phyloP scores from a whole-genome alignment of 345 rosid species.

The Atalantia buxifolia region DNA sequence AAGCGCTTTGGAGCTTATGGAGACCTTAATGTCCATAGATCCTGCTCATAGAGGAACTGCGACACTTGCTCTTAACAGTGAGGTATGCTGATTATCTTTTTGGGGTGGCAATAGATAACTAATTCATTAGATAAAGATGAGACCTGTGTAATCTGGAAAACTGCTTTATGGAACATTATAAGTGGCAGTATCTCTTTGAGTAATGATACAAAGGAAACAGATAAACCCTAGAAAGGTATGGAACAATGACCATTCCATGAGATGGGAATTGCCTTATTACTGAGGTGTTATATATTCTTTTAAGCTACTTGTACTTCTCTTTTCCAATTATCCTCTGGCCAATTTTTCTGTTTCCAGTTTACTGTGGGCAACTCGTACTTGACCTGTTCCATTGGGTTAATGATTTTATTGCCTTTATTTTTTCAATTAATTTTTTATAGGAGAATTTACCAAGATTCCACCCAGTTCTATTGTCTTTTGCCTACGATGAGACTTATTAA shows the following conservation, averaged over 20 bases:
- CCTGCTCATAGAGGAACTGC: slow-evolving; percentile 80
- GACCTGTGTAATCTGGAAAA: background rate
- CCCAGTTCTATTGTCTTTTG: background rate
- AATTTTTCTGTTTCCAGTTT: background rate
- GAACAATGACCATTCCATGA: background rate
- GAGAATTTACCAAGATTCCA: background rate
- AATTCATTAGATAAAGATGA: background rate
- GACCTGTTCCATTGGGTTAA: background rate
- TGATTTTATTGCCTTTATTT: background rate
- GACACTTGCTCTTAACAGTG: slow-evolving; percentile 65
- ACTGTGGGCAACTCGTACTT: background rate
- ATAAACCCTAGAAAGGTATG: background rate
- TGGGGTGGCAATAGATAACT: background rate
- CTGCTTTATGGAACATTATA: background rate
- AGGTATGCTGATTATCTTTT: slow-evolving; percentile 44
- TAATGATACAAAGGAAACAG: background rate
- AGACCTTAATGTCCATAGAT: slow-evolving; percentile 75
- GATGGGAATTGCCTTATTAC: background rate
- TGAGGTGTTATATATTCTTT: background rate
- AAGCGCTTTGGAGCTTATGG: slow-evolving; percentile 64
- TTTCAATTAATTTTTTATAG: background rate
- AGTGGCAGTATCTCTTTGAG: background rate
- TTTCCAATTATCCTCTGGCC: background rate
- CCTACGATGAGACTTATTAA: background rate
- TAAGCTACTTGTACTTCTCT: background rate